Percentiles rank a stretch among this genome's conserved stretches.
These are phyloP conservation scores for Aspergillus amoenus DNA, from an alignment of 2,329 filamentous ascomycete genomes.

Conservation along the genomic window DNA sequence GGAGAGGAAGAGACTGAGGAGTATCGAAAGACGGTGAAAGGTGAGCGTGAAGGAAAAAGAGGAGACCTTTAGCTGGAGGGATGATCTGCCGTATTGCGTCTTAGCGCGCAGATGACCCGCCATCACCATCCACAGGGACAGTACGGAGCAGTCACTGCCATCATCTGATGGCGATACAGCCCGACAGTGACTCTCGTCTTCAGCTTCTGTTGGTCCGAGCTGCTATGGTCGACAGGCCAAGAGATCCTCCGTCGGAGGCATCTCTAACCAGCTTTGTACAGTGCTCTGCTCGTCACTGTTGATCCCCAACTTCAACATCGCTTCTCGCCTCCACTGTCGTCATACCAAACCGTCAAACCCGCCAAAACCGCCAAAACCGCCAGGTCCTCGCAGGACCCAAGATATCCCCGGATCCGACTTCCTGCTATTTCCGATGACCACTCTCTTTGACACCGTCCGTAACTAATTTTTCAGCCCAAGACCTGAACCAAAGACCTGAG, in stretches of 20 bases:
- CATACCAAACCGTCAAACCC: neutral
- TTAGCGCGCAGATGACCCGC: slow-evolving; percentile 13
- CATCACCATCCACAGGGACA: neutral
- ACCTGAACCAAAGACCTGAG: neutral
- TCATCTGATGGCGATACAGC: slow-evolving; percentile 3
- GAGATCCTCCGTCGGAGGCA: neutral
- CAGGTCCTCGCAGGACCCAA: neutral
- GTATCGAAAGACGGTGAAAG: neutral
- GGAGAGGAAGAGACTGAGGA: neutral
- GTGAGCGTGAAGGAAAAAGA: neutral
- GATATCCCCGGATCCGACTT: neutral
- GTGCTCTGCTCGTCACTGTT: neutral
- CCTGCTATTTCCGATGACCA: neutral
- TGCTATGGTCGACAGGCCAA: neutral
- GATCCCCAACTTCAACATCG: neutral
- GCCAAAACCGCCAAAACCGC: too few relatives aligned
- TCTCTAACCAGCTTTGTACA: neutral
- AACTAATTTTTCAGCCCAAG: neutral
- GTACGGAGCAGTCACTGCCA: neutral
- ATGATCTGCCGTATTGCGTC: neutral
- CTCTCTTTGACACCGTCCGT: too few relatives aligned
- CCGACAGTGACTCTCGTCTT: neutral
- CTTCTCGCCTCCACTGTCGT: neutral
- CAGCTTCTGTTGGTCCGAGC: too few relatives aligned
- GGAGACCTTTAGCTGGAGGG: neutral